Base-by-base conservation (phyloP, 306 rosid species). In the Rubus idaeus region DNA sequence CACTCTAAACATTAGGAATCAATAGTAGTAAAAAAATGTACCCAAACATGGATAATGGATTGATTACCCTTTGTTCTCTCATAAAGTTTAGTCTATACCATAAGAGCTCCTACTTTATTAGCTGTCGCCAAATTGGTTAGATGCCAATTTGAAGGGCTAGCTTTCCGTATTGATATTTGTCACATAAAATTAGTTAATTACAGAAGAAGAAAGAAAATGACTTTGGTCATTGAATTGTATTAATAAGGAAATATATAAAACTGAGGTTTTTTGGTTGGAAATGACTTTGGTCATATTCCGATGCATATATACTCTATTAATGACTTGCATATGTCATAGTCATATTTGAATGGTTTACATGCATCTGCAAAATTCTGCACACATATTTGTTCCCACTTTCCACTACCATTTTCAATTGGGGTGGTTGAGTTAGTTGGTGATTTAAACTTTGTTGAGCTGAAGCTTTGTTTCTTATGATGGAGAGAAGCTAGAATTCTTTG, bases 351-450 rank as follows among this genome's bases (percentile, higher is more conserved):
- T 47, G 75, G 16, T 13, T 18, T 18, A 26, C 70, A 70, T 18
- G 18, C 58, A 45, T 66, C 71, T 70, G 21, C 49, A 42, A 18
- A 42, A 18, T 42, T 66, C 71, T 70, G 21, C 49, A 42, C 42
- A 13, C 42, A 14, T 17, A 3, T 3, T n/a, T 78, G 81, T 68
- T 79, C 77, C 85, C 77, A 47, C 3, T 57, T 45, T 17, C 47
- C 56, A 60, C 8, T 50, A 21, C 82, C 79, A 41, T 62, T 68
- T 21, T 68, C 67, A 35, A 52, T 44, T 49, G 4, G 75, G 75
- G 84, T 80, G 26, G 80, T 72, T 87, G 83, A 68, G 83, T 72
- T 70, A 3, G 56, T 55, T 39, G n/a, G 75, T 75, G 66, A 57
- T 78, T 78, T 70, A 83, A 49, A 60, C 37, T 17, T 69, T 41